Percentiles rank a stretch among this genome's conserved stretches.
Evolutionary conservation across 345 rosid genomes (phyloP).

Genomic region (Syzygium jambos): DNA sequence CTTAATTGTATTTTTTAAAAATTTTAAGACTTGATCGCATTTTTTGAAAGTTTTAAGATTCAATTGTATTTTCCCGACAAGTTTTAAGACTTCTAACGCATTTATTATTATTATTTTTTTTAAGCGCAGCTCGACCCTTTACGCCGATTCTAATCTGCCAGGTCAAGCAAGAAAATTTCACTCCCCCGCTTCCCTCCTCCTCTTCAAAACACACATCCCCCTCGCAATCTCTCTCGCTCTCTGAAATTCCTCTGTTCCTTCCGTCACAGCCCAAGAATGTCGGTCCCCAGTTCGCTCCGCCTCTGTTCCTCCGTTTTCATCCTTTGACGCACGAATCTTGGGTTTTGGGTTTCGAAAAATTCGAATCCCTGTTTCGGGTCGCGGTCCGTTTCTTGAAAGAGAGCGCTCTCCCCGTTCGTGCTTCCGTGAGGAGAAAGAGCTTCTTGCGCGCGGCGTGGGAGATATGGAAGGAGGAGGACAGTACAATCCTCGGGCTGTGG

Average conservation of each 20-base stretch:
- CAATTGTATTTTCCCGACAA: too few relatives aligned
- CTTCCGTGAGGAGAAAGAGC: not conserved
- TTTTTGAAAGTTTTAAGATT: too few relatives aligned
- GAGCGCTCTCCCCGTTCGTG: not conserved
- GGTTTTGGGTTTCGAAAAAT: not conserved
- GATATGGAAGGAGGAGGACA: not conserved
- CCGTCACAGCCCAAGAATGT: not conserved
- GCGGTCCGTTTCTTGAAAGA: not conserved
- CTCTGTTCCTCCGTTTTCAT: not conserved
- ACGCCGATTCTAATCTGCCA: not conserved
- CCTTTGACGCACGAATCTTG: not conserved
- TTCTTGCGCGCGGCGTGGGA: not conserved
- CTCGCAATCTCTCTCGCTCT: not conserved
- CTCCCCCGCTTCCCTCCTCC: not conserved
- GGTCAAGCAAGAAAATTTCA: not conserved
- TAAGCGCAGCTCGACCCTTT: not conserved
- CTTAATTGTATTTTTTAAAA: too few relatives aligned
- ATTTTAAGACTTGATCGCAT: too few relatives aligned
- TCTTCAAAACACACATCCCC: not conserved
- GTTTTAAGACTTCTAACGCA: too few relatives aligned
- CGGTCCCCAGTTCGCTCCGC: not conserved
- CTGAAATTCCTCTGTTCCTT: not conserved
- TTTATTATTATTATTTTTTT: too few relatives aligned
- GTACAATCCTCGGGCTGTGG: not conserved
- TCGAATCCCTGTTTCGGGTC: not conserved